Base-by-base conservation (phyloP, 208 protist species). In the Trypanosomatidae sp. region DNA sequence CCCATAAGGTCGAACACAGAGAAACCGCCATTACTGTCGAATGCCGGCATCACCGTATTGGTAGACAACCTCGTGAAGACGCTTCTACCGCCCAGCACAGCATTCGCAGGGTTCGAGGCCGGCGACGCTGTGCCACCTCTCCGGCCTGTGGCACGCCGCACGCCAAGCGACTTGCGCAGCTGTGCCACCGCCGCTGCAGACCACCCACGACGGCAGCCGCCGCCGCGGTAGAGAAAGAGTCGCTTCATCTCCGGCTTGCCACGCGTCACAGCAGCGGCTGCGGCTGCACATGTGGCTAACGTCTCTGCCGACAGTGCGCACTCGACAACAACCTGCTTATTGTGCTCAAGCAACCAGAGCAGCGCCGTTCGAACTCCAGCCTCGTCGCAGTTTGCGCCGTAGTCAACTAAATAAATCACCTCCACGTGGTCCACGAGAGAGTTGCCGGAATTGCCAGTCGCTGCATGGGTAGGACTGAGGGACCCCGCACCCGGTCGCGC, bases 261-360 rank as follows among this genome's bases (percentile, higher is more conserved):
- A 22, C 66, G 76, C 5, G 41, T 59, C 22, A 62, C 49, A 17
- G 56, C 52, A 2, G 76, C 43, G 3, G 70, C 76, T 9, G 70
- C 76, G 3, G 76, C 69, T 6, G 76, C 76, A 25, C 76, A 80
- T 7, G 66, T 53, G 5, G 76, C 76, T 33, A 80, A 12, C 13
- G 76, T 80, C 12, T 64, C 66, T 15, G 55, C 43, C 2, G 76
- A 69, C 4, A 80, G 43, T 0, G 55, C 65, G 39, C 69, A 74
- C n/a, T 76, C 76, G 39, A 80, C 76, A 1, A 80, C 70, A 41
- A 80, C 25, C 43, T 80, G 76, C 56, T 80, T 80, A 44, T 60
- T 70, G 9, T 69, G 73, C n/a, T 69, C 55, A 15, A 80, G 62
- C 7, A 80, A 70, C 76, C 76, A 80, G 6, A 80, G 15, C 22